These are phyloP conservation scores for Yamagishiella unicocca DNA, from an alignment of 139 green algal species.

Conservation along the genomic window DNA sequence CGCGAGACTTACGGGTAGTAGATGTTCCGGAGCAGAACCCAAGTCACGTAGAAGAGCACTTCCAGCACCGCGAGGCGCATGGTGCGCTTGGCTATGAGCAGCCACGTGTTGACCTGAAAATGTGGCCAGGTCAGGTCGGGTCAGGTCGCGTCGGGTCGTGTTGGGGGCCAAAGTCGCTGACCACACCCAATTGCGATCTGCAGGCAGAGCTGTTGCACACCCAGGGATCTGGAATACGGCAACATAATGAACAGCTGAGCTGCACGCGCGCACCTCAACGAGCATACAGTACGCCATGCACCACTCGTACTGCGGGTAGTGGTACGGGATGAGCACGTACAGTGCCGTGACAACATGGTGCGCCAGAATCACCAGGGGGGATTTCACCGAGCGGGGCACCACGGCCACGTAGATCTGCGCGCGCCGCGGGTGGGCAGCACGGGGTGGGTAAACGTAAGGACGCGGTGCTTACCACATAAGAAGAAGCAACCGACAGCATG, in stretches of 20 bases:
- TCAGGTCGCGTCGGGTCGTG: no score
- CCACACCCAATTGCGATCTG: no score
- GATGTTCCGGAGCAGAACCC: conserved; percentile 68
- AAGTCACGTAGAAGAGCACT: conserved; percentile 66
- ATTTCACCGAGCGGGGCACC: conserved; percentile 66
- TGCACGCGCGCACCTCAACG: conserved; percentile 38
- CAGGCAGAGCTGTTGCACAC: no score
- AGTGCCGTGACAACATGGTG: conserved; percentile 64
- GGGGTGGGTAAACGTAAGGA: no score
- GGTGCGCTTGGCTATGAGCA: conserved; percentile 68
- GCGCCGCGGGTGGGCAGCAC: not conserved
- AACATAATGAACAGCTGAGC: not conserved
- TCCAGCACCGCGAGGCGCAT: conserved; percentile 32
- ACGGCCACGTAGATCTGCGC: conserved; percentile 47
- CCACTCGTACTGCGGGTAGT: conserved; percentile 69
- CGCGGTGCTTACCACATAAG: no score
- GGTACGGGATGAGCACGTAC: conserved; percentile 70
- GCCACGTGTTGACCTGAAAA: conserved; percentile 73
- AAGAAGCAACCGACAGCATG: no score
- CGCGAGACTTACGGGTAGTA: conserved; percentile 62
- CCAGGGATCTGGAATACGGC: not conserved
- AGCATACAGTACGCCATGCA: conserved; percentile 69
- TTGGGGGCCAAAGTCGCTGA: no score
- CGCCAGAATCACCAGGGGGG: conserved; percentile 64
- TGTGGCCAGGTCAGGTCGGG: no score